Percentiles rank a stretch among this genome's conserved stretches.
Conservation (phyloP, 371 early-diverging fungal species). For the Mortierella sp. region DNA sequence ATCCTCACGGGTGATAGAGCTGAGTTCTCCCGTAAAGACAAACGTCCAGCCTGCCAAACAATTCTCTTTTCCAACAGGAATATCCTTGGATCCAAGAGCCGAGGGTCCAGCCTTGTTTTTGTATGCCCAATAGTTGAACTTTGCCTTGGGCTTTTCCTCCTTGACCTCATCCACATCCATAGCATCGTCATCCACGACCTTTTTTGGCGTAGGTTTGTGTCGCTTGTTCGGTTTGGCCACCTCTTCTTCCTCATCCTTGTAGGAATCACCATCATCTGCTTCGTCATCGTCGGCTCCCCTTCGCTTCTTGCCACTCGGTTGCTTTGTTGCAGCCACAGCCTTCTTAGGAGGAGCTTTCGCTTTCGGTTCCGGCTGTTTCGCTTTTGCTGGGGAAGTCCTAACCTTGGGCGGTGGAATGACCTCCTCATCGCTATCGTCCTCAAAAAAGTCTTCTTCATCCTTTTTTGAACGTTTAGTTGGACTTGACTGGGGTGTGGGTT, state of each 20-base stretch:
- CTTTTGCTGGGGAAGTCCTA: conserved; percentile 12
- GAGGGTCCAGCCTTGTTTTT: conserved; percentile 66
- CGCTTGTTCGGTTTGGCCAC: conserved; percentile 36
- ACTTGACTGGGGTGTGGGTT: background rate
- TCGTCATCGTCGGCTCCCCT: conserved; percentile 25
- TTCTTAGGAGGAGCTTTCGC: conserved; percentile 19
- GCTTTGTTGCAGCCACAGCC: background rate
- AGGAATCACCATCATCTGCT: conserved; percentile 28
- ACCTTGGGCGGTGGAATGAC: conserved; percentile 17
- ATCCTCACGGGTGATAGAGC: conserved; percentile 80
- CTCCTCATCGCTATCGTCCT: conserved; percentile 32
- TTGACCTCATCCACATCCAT: conserved; percentile 48
- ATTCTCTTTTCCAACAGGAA: conserved; percentile 81
- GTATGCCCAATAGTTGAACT: conserved; percentile 47
- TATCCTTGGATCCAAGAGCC: conserved; percentile 78
- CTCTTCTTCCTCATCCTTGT: conserved; percentile 30
- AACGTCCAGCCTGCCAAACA: conserved; percentile 87
- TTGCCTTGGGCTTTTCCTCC: conserved; percentile 39
- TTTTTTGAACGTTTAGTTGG: conserved; percentile 24
- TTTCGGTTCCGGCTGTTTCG: conserved; percentile 3
- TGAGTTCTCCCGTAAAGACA: conserved; percentile 94
- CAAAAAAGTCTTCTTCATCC: conserved; percentile 39
- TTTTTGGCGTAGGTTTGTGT: conserved; percentile 23
- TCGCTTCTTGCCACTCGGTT: conserved; percentile 17
- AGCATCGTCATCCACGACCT: conserved; percentile 28